Conservation (phyloP, 148 eudicot species). For the Arbutus unedo region DNA sequence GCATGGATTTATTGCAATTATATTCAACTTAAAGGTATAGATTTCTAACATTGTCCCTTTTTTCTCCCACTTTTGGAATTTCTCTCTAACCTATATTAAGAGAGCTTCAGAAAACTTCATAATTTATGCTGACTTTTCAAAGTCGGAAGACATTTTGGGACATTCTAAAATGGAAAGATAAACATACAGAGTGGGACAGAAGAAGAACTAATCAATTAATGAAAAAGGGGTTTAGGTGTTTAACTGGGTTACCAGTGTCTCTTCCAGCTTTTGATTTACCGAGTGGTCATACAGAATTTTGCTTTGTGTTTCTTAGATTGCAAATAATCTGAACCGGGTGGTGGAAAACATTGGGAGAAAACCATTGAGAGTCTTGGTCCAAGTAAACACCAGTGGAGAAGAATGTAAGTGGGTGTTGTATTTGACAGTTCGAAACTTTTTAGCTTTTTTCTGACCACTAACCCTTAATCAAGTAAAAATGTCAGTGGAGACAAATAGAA, state of each 20-base stretch:
- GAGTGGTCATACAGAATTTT: neutral
- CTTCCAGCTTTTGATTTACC: neutral
- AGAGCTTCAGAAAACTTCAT: neutral
- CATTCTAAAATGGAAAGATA: neutral
- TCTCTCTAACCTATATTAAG: neutral
- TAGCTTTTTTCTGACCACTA: neutral
- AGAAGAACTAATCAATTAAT: neutral
- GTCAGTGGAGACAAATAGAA: neutral
- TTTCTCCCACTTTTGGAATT: neutral
- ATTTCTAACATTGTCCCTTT: neutral
- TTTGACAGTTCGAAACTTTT: constrained; percentile 9
- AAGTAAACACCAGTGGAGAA: constrained; percentile 99
- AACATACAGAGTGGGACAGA: neutral
- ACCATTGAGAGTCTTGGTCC: constrained; percentile 79
- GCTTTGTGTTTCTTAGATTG: constrained; percentile 54
- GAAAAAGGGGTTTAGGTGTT: neutral
- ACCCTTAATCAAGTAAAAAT: neutral
- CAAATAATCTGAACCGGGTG: constrained; percentile 84
- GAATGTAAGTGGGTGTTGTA: constrained; percentile 50
- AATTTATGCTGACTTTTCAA: neutral
- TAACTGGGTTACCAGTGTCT: neutral
- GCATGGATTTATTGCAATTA: neutral
- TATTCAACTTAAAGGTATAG: neutral
- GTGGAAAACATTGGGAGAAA: constrained; percentile 74
- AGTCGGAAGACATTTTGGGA: neutral